phyloP scores from a whole-genome alignment of 768 basidiomycete genomes.

The Mycena capillaripes region DNA sequence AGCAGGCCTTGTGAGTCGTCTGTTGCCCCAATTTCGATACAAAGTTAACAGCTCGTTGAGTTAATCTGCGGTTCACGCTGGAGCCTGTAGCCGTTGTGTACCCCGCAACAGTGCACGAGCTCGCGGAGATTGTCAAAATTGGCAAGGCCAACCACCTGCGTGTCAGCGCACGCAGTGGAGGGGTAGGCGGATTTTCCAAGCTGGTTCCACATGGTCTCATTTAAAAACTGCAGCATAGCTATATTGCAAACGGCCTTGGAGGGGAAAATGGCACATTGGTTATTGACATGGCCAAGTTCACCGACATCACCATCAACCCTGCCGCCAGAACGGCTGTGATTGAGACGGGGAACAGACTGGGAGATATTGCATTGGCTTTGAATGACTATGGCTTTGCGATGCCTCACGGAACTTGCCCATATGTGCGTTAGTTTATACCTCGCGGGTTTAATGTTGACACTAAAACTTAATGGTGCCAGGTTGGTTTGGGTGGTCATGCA shows the following conservation, averaged over 20 bases:
- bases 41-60: constrained; percentile 17
- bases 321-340: constrained; percentile 50
- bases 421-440: constrained; percentile 38
- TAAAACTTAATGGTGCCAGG: not conserved
- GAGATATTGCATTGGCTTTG: constrained; percentile 53
- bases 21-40: not conserved
- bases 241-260: constrained; percentile 59
- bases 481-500: constrained; percentile 63
- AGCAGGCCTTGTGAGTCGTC: constrained; percentile 37
- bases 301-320: constrained; percentile 47
- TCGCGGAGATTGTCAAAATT: constrained; percentile 38
- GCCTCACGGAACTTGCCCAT: constrained; percentile 61
- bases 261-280: constrained; percentile 57
- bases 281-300: constrained; percentile 56
- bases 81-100: constrained; percentile 40
- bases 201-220: not conserved
- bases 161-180: constrained; percentile 42
- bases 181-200: constrained; percentile 28
- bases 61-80: constrained; percentile 40
- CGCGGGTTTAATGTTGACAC: not conserved
- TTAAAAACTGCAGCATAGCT: constrained; percentile 52
- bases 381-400: constrained; percentile 52
- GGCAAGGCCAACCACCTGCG: constrained; percentile 36
- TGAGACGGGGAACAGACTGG: constrained; percentile 54
- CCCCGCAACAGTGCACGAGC: constrained; percentile 35